phyloP scores from a whole-genome alignment of 257 asterid species.

The Nemophila menziesii region DNA sequence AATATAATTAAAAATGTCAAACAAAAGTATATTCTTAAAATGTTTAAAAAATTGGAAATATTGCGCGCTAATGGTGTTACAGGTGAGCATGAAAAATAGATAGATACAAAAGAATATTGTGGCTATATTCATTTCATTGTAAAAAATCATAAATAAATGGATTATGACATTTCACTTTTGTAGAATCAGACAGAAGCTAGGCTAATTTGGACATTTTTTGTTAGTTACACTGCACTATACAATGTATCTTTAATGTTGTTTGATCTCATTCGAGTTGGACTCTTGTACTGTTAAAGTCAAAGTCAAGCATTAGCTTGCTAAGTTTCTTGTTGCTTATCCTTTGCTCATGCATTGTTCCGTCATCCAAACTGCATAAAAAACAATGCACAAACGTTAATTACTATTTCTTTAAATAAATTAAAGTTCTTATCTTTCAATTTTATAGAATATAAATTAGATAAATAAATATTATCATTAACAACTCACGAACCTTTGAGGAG shows the following conservation, averaged over 20 bases:
- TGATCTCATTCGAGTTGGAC: neutral
- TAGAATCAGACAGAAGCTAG: no score
- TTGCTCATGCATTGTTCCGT: constrained; percentile 36
- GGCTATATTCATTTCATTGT: no score
- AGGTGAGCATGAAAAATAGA: no score
- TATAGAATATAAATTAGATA: neutral
- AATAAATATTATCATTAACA: no score
- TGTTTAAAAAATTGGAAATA: no score
- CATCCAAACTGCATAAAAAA: constrained; percentile 36
- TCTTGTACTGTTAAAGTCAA: constrained; percentile 25
- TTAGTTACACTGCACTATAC: neutral
- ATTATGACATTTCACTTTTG: no score
- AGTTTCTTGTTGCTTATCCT: constrained; percentile 72
- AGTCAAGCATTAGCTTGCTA: constrained; percentile 66
- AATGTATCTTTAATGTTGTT: neutral
- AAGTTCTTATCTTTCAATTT: neutral
- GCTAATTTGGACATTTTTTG: neutral
- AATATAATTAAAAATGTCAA: no score
- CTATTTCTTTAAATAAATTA: neutral
- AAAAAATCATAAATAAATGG: no score
- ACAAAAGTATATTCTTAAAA: no score
- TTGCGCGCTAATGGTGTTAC: no score
- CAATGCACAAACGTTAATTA: neutral
- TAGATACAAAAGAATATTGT: no score
- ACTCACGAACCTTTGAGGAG: constrained; percentile 14